Conservation (phyloP, 805 yeast species). For the Yarrowia keelungensis region DNA sequence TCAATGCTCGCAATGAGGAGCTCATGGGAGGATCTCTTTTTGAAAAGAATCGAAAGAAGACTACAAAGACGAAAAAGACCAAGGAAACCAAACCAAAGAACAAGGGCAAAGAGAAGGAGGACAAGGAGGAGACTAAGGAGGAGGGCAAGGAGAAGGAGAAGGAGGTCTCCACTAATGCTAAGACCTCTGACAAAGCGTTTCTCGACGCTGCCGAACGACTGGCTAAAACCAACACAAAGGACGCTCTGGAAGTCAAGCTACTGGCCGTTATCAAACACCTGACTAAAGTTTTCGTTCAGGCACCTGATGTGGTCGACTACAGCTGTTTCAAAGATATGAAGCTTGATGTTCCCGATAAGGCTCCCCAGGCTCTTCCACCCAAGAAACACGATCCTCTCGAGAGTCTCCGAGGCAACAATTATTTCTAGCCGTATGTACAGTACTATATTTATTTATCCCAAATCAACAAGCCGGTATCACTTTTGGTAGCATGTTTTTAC, state of each 20-base stretch:
- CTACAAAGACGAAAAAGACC: background rate
- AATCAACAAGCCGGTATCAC: background rate
- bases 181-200: background rate
- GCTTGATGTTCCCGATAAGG: conserved; percentile 2
- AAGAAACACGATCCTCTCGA: conserved; percentile 12
- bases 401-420: conserved; percentile 15
- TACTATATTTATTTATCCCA: conserved; percentile 20
- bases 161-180: background rate
- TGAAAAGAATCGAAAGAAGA: conserved; percentile 24
- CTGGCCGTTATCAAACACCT: background rate
- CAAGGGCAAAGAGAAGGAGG: background rate
- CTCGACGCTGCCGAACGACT: background rate
- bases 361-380: background rate
- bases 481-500: background rate
- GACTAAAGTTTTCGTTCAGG: no score
- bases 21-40: conserved; percentile 36
- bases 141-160: background rate
- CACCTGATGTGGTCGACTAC: no score
- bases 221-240: background rate
- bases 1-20: conserved; percentile 18
- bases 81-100: background rate
- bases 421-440: conserved; percentile 22
- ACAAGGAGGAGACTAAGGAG: background rate
- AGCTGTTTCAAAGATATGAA: conserved; percentile 9
- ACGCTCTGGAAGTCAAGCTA: background rate